Evolutionary conservation across 352 stramenopile genomes (phyloP).

Genomic region (Phytophthora citricola): DNA sequence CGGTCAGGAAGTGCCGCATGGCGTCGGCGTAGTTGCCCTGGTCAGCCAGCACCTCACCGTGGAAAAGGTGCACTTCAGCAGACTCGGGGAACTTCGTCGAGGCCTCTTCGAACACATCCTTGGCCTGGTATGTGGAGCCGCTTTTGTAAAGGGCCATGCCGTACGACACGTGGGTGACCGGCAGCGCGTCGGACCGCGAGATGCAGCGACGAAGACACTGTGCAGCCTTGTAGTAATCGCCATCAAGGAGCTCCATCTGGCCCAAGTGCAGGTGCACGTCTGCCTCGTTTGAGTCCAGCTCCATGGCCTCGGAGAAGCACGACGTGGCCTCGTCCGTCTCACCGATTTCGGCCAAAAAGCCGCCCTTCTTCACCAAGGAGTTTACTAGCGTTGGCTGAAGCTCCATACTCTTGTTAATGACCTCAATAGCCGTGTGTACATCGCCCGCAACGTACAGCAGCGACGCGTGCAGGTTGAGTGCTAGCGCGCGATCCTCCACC

Average conservation of each 20-base stretch:
- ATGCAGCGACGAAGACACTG: slow-evolving; percentile 78
- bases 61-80: slow-evolving; percentile 82
- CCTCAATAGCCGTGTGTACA: slow-evolving; percentile 71
- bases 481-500: slow-evolving; percentile 51
- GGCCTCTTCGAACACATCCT: slow-evolving; percentile 83
- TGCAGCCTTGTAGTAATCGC: slow-evolving; percentile 76
- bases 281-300: slow-evolving; percentile 75
- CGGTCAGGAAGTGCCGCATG: slow-evolving; percentile 80
- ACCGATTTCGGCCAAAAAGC: slow-evolving; percentile 80
- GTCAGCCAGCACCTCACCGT: slow-evolving; percentile 83
- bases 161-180: slow-evolving; percentile 82
- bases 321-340: slow-evolving; percentile 64
- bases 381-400: slow-evolving; percentile 67
- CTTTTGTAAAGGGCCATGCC: slow-evolving; percentile 90
- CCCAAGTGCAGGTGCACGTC: slow-evolving; percentile 84
- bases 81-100: slow-evolving; percentile 69
- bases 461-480: slow-evolving; percentile 82
- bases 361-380: slow-evolving; percentile 81
- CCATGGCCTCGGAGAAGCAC: slow-evolving; percentile 71
- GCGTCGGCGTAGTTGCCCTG: slow-evolving; percentile 83
- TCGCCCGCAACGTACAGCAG: slow-evolving; percentile 83
- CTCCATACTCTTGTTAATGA: slow-evolving; percentile 66
- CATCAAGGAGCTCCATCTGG: slow-evolving; percentile 83
- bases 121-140: slow-evolving; percentile 80
- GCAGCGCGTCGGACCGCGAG: slow-evolving; percentile 75